Conservation (phyloP, 129 eudicot species). For the Lactuca saligna region DNA sequence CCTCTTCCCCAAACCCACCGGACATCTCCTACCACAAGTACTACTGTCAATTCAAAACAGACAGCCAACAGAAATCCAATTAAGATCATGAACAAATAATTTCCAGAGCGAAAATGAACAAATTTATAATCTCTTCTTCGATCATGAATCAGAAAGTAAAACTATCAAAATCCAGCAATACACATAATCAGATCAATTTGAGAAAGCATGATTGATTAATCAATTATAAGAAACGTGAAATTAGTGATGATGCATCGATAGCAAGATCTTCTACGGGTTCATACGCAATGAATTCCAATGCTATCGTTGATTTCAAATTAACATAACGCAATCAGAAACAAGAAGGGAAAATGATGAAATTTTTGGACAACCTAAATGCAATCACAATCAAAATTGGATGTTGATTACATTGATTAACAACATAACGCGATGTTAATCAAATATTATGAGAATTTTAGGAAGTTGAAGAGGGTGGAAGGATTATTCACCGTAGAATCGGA, state of each 20-base stretch:
- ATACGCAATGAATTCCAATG: neutral
- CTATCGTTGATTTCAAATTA: neutral
- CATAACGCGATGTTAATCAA: slow-evolving; percentile 1
- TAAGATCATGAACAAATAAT: neutral
- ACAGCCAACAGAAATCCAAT: neutral
- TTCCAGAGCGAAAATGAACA: neutral
- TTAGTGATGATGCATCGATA: neutral
- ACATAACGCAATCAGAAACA: neutral
- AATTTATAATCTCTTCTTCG: neutral
- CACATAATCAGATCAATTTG: neutral
- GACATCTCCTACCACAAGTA: slow-evolving; percentile 43
- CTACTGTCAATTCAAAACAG: neutral
- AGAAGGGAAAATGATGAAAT: neutral
- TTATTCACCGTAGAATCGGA: slow-evolving; percentile 26
- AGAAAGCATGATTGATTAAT: neutral
- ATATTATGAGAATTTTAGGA: slow-evolving; percentile 13
- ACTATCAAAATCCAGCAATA: neutral
- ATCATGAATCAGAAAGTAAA: neutral
- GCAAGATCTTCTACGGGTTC: slow-evolving; percentile 13
- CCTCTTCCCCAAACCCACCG: slow-evolving; percentile 63
- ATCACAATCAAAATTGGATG: slow-evolving; percentile 20
- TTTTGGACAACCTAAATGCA: slow-evolving; percentile 34
- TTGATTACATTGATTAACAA: slow-evolving; percentile 22
- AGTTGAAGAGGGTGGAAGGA: slow-evolving; percentile 21
- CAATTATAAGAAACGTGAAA: neutral